Base-by-base conservation (phyloP, 139 green algal genomes). In the Raphidocelis subcapitata region DNA sequence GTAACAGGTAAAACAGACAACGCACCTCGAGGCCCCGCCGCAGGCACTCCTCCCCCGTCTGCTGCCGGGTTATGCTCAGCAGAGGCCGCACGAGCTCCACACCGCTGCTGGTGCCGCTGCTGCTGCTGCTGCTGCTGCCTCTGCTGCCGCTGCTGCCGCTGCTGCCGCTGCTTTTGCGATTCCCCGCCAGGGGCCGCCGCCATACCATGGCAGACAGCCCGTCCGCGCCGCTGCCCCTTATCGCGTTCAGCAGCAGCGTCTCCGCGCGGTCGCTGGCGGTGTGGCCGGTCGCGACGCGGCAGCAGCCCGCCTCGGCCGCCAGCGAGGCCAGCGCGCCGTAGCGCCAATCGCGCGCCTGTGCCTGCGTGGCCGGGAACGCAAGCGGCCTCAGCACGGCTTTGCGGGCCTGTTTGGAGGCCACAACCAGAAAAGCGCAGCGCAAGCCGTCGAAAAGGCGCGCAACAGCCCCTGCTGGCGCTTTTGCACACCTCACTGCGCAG, bases 231-330 rank as follows among this genome's bases (percentile, higher is more conserved):
- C 63, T 49, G 16, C 76, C 80, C 14, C 82, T 66, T 3, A 84
- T 28, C 14, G 84, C 36, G 75, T 87, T 84, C 8, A 83, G 60
- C 61, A 87, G 59, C 67, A 87, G 31, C 2, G 82, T 87, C 72
- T 87, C 82, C 23, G 78, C 82, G 32, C 78, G 32, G 63, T 87
- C 82, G 8, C 62, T 85, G 2, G 75, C 75, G n/a, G 82, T 87
- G 76, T 87, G 82, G 18, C 75, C 74, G 37, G 55, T 32, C 10
- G 33, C 74, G 14, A 72, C 46, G 37, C 21, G 21, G n/a, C 49
- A 60, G 66, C 71, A 85, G 26, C 75, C 75, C 15, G 62, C 5
- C 41, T 56, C 32, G 20, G 0, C 3, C 3, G 80, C 80, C 55
- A 82, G 62, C 20, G 24, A 23, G 1, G 8, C 36, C 3, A 85